Evolutionary conservation across 2,329 filamentous ascomycete genomes (phyloP), one percentile per base, ranked within the genome.

Genomic region (Paecilomyces formosus): DNA sequence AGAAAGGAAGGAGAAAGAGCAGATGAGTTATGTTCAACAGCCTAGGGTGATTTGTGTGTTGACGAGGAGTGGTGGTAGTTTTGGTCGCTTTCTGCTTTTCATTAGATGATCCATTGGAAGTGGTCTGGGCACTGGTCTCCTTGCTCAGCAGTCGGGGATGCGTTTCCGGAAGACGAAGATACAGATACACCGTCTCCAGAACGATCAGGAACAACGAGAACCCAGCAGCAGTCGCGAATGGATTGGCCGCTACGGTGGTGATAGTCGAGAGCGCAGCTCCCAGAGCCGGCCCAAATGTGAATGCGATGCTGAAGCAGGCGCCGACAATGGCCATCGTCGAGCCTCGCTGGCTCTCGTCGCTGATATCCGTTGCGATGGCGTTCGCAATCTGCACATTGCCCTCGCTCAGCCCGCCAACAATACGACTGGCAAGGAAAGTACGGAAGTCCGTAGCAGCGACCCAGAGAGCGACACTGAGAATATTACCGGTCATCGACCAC

Each of bases 311-410:
- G 78, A 99, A 99, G 78, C 94, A 97, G 13, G 89, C 92, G 60
- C 94, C 94, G 28, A 99, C 93, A 57, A 99, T 81, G 7, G 94
- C 94, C 91, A 99, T 97, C 50, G 94, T 97, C 21, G 90, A 86
- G 22, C 93, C 91, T 28, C 94, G 85, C 68, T 88, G 88, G 58
- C 84, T 82, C 65, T 93, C 88, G 67, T 95, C 92, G 51, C 90
- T 96, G 64, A 99, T 92, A 72, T 99, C 94, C 45, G 93, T 94
- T 18, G 94, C 94, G 72, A 99, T 97, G 50, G 94, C 93, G 62
- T 93, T 94, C 3, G 94, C 93, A 13, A 99, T 82, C 78, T 99
- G 94, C 2, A 99, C 90, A 67, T 99, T 99, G 62, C 94, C 94
- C 78, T 99, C 94, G 58, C 92, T 97, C 63, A 99, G 76, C 0